A percentile compares a stretch with the other conserved stretches of the same genome.
These are phyloP conservation scores for Tubosaeta brunneosetosa DNA, from an alignment of 768 basidiomycete species.

Conservation along the genomic window DNA sequence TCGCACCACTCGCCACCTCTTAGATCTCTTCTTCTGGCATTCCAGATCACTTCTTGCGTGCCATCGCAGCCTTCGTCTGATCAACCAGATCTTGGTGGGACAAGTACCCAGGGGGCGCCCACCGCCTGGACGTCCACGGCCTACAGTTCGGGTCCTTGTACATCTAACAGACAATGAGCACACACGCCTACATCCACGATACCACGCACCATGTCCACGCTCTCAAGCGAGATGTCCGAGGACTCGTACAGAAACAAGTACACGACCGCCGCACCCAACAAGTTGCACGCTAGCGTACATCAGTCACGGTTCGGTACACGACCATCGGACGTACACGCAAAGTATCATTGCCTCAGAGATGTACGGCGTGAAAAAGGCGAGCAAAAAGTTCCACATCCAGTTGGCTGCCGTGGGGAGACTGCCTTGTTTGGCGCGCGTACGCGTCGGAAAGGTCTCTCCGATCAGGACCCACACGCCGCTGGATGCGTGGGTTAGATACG, in stretches of 20 bases:
- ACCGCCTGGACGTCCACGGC: conserved; percentile 59
- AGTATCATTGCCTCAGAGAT: conserved; percentile 57
- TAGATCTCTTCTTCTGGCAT: not conserved
- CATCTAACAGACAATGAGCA: conserved; percentile 38
- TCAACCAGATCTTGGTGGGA: conserved; percentile 44
- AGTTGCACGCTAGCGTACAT: conserved; percentile 43
- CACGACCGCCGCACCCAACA: conserved; percentile 55
- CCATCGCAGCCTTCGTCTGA: conserved; percentile 39
- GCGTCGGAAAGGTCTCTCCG: conserved; percentile 71
- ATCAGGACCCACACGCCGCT: conserved; percentile 74
- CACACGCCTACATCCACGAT: not conserved
- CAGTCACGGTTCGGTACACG: not conserved
- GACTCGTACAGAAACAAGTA: conserved; percentile 77
- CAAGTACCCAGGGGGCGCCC: conserved; percentile 56
- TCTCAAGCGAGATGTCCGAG: conserved; percentile 61
- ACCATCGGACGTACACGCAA: conserved; percentile 43
- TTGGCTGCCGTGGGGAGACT: conserved; percentile 61
- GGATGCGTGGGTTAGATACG: not conserved
- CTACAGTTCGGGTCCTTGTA: conserved; percentile 60
- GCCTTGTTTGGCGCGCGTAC: conserved; percentile 68
- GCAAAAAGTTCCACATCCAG: conserved; percentile 68
- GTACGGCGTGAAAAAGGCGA: conserved; percentile 79
- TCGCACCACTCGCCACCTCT: not conserved
- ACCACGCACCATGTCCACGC: conserved; percentile 47
- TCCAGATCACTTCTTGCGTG: not conserved